phyloP scores from a whole-genome alignment of 306 rosid species.

The Abrus precatorius region DNA sequence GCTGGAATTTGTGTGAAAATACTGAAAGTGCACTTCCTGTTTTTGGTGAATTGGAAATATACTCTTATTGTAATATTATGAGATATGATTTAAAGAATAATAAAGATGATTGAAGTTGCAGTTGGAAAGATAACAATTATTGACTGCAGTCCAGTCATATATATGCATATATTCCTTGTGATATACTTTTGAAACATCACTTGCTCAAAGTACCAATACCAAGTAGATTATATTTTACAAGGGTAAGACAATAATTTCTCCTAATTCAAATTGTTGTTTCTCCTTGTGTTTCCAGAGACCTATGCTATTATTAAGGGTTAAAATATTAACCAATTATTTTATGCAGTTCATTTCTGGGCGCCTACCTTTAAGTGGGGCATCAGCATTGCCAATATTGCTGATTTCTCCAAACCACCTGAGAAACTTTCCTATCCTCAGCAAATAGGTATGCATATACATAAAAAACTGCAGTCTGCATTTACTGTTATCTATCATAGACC shows the following conservation, averaged over 20 bases:
- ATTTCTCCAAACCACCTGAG: slow-evolving; percentile 92
- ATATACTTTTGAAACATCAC: background rate
- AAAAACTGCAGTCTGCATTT: background rate
- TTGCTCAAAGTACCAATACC: background rate
- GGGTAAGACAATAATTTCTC: background rate
- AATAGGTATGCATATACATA: slow-evolving; percentile 62
- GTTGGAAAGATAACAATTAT: slow-evolving; percentile 1
- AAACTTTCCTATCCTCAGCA: slow-evolving; percentile 96
- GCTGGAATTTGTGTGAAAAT: slow-evolving; percentile 3
- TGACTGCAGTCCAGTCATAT: background rate
- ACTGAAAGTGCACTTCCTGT: background rate
- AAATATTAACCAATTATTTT: slow-evolving; percentile 16
- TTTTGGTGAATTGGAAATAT: background rate
- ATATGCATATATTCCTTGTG: background rate
- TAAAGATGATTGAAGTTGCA: background rate
- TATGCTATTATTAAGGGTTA: slow-evolving; percentile 27
- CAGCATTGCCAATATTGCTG: slow-evolving; percentile 94
- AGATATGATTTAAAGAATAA: background rate
- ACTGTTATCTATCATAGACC: background rate
- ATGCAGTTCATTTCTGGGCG: slow-evolving; percentile 98
- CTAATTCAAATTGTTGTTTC: slow-evolving; percentile 28
- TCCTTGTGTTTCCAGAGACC: slow-evolving; percentile 6
- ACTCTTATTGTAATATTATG: background rate
- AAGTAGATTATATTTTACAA: slow-evolving; percentile 21
- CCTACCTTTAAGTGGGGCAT: slow-evolving; percentile 99